These are phyloP conservation scores for carrot (Daucus carota) DNA, from an alignment of 129 eudicot genomes.

Conservation along the genomic window DNA sequence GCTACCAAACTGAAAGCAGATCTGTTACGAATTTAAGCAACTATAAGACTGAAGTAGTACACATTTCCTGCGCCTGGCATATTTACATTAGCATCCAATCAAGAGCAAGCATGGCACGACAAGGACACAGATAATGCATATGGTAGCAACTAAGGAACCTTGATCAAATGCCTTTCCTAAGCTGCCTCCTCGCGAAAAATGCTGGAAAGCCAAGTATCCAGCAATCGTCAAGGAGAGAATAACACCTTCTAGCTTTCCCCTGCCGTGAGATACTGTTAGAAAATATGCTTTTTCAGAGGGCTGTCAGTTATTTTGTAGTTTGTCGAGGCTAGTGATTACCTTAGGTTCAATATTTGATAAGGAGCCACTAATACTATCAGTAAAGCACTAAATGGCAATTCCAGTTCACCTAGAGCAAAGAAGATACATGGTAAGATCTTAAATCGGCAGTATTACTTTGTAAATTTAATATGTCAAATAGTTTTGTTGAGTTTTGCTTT, in stretches of 20 bases:
- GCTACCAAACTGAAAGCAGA: no score
- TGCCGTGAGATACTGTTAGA: constrained; percentile 20
- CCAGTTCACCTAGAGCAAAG: constrained; percentile 61
- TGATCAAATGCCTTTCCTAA: constrained; percentile 70
- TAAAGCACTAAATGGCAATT: constrained; percentile 68
- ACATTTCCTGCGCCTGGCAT: no score
- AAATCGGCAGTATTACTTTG: background rate
- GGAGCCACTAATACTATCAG: constrained; percentile 64
- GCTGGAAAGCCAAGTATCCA: constrained; percentile 77
- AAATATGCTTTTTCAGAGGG: constrained; percentile 4
- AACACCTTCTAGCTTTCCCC: constrained; percentile 77
- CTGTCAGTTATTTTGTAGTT: background rate
- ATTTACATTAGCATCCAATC: constrained; percentile 24
- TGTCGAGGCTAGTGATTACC: constrained; percentile 47
- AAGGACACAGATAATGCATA: constrained; percentile 59
- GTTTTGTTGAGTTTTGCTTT: background rate
- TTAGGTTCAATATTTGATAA: constrained; percentile 56
- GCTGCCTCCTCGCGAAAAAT: constrained; percentile 61
- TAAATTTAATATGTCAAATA: background rate
- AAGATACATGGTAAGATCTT: constrained; percentile 2
- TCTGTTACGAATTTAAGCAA: no score
- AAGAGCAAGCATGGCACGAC: constrained; percentile 70
- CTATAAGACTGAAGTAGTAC: no score
- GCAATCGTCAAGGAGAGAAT: constrained; percentile 63
- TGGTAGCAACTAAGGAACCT: constrained; percentile 74